Evolutionary conservation across 2,329 filamentous ascomycete species (phyloP), one percentile per base, ranked within the genome.

Genomic region (Decorospora gaudefroyi): DNA sequence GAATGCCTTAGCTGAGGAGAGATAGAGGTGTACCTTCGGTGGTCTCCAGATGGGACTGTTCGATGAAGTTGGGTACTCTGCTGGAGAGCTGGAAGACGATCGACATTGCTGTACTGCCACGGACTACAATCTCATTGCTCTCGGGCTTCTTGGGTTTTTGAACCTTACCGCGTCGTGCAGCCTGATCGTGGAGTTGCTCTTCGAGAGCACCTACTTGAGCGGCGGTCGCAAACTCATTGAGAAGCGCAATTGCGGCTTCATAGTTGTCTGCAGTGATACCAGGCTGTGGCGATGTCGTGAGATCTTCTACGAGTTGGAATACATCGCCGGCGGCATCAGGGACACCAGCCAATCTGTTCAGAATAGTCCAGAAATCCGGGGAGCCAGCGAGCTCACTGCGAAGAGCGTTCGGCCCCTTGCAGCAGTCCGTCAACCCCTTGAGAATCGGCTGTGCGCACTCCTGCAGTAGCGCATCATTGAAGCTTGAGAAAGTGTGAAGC

Each of bases 211-310:
- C 86, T 7, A 91, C 76, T 56, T 85, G 88, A 31, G 87, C 91
- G 18, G 88, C 86, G 5, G 86, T 87, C 3, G 93, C 90, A 70
- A 97, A 97, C 49, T 92, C 87, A 59, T 95, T 95, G 16, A 96
- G 80, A 15, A 99, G 76, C 19, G 81, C 78, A 41, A 99, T 85
- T 3, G 88, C 87, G 15, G 89, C 85, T 65, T 96, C 90, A 61
- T 97, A 99, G 59, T 99, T 99, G 65, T 97, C 93, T 16, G 91
- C 89, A 47, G 90, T 92, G 36, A 99, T 88, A 4, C 91, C 87
- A 10, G 88, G 85, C 12, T 86, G 86, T n/a, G 82, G 79, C 3
- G 79, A 79, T 10, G 86, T 86, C 9, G 80, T 81, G 2, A 90
- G 83, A 17, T 81, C 84, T 63, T 93, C 87, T 0, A 96, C 77